Conservation (phyloP, 2,329 filamentous ascomycete species). For the Chrysoporthe puriensis region DNA sequence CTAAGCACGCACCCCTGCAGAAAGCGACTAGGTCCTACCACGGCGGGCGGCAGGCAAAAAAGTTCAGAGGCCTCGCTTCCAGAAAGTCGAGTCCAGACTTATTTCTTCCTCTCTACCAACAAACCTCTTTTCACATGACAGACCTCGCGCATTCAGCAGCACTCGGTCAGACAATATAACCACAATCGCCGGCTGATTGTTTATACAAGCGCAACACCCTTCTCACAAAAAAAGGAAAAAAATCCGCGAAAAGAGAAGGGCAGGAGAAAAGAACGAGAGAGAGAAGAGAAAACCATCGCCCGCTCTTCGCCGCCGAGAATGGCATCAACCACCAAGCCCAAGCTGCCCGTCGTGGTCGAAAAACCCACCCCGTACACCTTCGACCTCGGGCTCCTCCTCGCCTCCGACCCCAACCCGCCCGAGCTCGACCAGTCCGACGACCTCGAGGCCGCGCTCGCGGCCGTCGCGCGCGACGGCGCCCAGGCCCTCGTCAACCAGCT, state of each 20-base stretch:
- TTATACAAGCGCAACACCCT: no score
- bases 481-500: slow-evolving; percentile 95
- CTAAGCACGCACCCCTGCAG: slow-evolving; percentile 8
- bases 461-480: slow-evolving; percentile 83
- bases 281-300: neutral
- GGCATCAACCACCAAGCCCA: slow-evolving; percentile 39
- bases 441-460: slow-evolving; percentile 70
- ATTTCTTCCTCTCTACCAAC: neutral
- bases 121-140: neutral
- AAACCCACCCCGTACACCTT: slow-evolving; percentile 92
- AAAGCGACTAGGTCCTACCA: slow-evolving; percentile 12
- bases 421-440: slow-evolving; percentile 51
- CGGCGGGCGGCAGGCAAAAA: slow-evolving; percentile 14
- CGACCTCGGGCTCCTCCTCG: slow-evolving; percentile 86
- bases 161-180: neutral
- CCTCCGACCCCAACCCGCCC: slow-evolving; percentile 85
- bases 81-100: neutral
- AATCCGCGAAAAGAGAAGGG: no score
- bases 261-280: slow-evolving; percentile 10
- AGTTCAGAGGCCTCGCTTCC: neutral
- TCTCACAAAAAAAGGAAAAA: neutral
- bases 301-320: slow-evolving; percentile 15
- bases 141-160: neutral
- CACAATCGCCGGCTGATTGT: neutral
- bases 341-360: slow-evolving; percentile 67